Evolutionary conservation across 371 early-diverging fungal genomes (phyloP).

Genomic region (Actinomortierella ambigua): DNA sequence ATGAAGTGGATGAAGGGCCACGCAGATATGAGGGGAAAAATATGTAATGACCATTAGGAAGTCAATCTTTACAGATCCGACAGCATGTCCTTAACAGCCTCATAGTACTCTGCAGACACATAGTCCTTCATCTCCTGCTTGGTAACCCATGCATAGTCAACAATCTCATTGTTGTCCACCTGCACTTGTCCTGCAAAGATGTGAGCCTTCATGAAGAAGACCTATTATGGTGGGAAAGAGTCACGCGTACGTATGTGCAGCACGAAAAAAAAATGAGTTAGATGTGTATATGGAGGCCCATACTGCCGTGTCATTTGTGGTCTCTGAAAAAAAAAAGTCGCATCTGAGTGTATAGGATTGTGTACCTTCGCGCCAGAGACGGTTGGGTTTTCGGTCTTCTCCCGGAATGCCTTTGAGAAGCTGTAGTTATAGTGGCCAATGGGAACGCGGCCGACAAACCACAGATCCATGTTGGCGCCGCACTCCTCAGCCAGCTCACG

Average conservation of each 20-base stretch:
- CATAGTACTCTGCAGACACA: conserved; percentile 75
- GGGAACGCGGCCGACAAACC: conserved; percentile 76
- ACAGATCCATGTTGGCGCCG: conserved; percentile 74
- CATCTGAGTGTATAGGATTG: background rate
- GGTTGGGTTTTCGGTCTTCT: conserved; percentile 19
- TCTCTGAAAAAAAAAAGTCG: background rate
- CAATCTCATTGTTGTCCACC: conserved; percentile 58
- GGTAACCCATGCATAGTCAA: conserved; percentile 88
- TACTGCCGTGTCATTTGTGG: conserved; percentile 1
- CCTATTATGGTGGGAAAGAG: conserved; percentile 37
- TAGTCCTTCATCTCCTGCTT: conserved; percentile 71
- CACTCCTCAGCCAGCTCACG: conserved; percentile 73
- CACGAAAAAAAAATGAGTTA: conserved; percentile 5
- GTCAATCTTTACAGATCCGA: conserved; percentile 61
- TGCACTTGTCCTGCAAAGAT: conserved; percentile 79
- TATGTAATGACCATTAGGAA: background rate
- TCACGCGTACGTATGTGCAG: background rate
- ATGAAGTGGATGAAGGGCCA: conserved; percentile 13
- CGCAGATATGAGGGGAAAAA: conserved; percentile 24
- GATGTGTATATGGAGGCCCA: too few species aligned
- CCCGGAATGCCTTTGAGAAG: conserved; percentile 45
- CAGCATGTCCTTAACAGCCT: conserved; percentile 75
- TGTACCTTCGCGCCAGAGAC: conserved; percentile 49
- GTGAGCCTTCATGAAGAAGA: conserved; percentile 89
- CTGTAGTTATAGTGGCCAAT: conserved; percentile 66